A percentile compares a stretch with the other conserved stretches of the same genome.
Conservation (phyloP, 2,329 filamentous ascomycete genomes). For the Zymoseptoria brevis region DNA sequence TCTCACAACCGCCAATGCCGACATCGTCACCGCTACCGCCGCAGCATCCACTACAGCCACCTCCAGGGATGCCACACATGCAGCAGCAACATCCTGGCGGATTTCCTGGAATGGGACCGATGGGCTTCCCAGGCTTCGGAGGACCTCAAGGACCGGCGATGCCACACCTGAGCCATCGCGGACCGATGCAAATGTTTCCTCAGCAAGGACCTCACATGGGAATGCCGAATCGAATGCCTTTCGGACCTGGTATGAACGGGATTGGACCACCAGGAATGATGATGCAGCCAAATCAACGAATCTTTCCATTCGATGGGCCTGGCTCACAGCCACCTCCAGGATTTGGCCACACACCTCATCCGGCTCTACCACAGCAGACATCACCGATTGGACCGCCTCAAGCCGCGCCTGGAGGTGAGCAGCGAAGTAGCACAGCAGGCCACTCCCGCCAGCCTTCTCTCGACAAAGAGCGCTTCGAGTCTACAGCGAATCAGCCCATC, state of each 20-base stretch:
- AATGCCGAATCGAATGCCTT: slow-evolving; percentile 28
- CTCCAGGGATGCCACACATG: slow-evolving; percentile 48
- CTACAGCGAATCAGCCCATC: slow-evolving; percentile 61
- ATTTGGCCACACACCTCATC: slow-evolving; percentile 38
- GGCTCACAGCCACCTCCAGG: slow-evolving; percentile 40
- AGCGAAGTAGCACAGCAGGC: slow-evolving; percentile 30
- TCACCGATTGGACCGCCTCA: slow-evolving; percentile 28
- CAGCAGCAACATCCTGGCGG: slow-evolving; percentile 32
- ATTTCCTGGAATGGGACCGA: slow-evolving; percentile 40
- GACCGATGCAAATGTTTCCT: slow-evolving; percentile 47
- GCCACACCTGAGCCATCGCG: slow-evolving; percentile 45
- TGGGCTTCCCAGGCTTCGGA: slow-evolving; percentile 51
- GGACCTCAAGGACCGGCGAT: slow-evolving; percentile 49
- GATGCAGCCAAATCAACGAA: slow-evolving; percentile 45
- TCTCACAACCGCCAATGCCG: slow-evolving; percentile 13
- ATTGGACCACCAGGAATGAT: slow-evolving; percentile 43
- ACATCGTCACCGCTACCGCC: slow-evolving; percentile 38
- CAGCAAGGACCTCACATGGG: slow-evolving; percentile 45
- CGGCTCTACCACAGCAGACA: slow-evolving; percentile 21
- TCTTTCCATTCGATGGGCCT: slow-evolving; percentile 46
- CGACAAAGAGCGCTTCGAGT: slow-evolving; percentile 53
- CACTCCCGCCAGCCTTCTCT: slow-evolving; percentile 71
- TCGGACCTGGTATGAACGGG: slow-evolving; percentile 48
- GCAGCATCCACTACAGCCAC: slow-evolving; percentile 45
- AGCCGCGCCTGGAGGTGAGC: slow-evolving; percentile 23